Evolutionary conservation across 1,284 basidiomycete species (phyloP), one percentile per base, ranked within the genome.

Genomic region (Trichosporon sp.): DNA sequence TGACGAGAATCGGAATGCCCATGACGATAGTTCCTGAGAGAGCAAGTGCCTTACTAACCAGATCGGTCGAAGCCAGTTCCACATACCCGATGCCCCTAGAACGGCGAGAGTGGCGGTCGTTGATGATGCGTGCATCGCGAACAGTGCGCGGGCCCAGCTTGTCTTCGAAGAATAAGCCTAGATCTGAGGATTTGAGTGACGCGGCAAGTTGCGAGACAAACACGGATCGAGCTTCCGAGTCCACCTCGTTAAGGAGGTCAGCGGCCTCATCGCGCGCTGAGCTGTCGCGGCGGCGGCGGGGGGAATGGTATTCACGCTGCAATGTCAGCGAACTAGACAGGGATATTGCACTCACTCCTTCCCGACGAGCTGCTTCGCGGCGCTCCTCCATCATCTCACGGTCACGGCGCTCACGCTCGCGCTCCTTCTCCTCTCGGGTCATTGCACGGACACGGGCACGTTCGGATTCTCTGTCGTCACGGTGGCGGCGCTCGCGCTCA

Each of bases 11-110:
- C 70, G 97, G 96, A 72, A 98, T 88, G 79, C 97, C 97, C 91
- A 99, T 97, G 75, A 99, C 92, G 74, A 96, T 89, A 70, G 94
- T 96, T 78, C 97, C 97, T 78, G 91, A 78, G 61, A 83, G 80
- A 74, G 88, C 88, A 73, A 98, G 86, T 59, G 97, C 97, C 83
- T 92, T 93, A 76, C 93, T 91, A 74, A 99, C 95, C 71, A 93
- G 87, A 71, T 96, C 94, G 77, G 96, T 89, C 67, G 91, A 87
- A 77, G 91, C 90, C 82, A 99, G 92, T 85, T 99, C 97, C 78
- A 99, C 96, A 83, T 98, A 99, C 75, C 94, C 97, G 80, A 98
- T 97, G 74, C 96, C 96, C 85, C 98, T 98, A 37, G 94, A 97
- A 68, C 96, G 90, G 76, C 94, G 90, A 14, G 94, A 96, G 68